phyloP scores from a whole-genome alignment of 2,329 filamentous ascomycete genomes.

The Exophiala sideris region DNA sequence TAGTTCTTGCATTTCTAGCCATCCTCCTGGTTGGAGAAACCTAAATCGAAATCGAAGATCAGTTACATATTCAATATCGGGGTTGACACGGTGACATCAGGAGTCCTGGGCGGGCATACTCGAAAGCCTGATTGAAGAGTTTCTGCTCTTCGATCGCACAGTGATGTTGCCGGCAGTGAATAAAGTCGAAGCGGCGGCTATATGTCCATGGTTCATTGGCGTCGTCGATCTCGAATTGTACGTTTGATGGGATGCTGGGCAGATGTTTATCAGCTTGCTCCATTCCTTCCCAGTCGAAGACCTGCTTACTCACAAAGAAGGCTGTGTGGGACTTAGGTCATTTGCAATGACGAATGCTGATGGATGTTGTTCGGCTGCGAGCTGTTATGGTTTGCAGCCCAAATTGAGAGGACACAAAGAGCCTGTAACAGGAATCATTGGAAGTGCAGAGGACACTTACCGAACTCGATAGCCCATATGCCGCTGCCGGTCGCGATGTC shows the following conservation, averaged over 20 bases:
- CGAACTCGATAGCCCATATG: slow-evolving; percentile 39
- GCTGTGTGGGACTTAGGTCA: slow-evolving; percentile 50
- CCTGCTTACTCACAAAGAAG: slow-evolving; percentile 29
- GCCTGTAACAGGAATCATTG: too few species aligned
- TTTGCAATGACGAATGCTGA: slow-evolving; percentile 33
- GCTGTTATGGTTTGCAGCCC: too few species aligned
- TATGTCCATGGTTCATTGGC: slow-evolving; percentile 34
- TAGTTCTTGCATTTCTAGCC: too few species aligned
- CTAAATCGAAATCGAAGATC: too few species aligned
- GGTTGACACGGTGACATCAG: too few species aligned
- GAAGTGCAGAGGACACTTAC: too few species aligned
- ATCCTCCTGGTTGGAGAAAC: too few species aligned
- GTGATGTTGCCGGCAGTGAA: slow-evolving; percentile 33
- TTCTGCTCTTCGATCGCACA: slow-evolving; percentile 42
- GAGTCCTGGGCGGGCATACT: background rate
- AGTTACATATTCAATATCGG: too few species aligned
- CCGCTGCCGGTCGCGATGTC: slow-evolving; percentile 34
- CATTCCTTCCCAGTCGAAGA: background rate
- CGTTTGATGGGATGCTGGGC: slow-evolving; percentile 33
- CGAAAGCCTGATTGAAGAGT: slow-evolving; percentile 36
- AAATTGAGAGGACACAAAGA: too few species aligned
- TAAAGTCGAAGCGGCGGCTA: slow-evolving; percentile 33
- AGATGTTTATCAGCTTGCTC: background rate
- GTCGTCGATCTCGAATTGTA: slow-evolving; percentile 35
- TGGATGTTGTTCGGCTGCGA: background rate